Evolutionary conservation across 2,329 filamentous ascomycete genomes (phyloP), one percentile per base, ranked within the genome.

Genomic region (Thermothelomyces thermophilus): DNA sequence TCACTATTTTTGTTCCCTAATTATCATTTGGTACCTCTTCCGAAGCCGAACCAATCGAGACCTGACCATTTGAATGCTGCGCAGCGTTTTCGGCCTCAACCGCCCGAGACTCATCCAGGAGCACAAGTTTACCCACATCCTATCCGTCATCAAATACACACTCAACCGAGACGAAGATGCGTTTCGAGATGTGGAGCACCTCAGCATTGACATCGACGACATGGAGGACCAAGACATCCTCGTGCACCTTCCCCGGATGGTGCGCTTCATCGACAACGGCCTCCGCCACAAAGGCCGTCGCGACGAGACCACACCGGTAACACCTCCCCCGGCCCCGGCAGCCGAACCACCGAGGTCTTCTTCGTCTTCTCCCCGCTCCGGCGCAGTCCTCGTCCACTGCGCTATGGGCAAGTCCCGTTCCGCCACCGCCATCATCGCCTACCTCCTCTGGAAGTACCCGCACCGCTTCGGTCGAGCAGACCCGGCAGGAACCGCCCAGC

Each of bases 351-450:
- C n/a, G n/a, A n/a, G n/a, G n/a, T n/a, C n/a, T n/a, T n/a, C n/a
- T n/a, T n/a, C n/a, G n/a, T n/a, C n/a, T n/a, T n/a, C 19, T 10
- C n/a, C 43, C 11, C 6, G 42, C 1, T 19, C 33, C 7, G 70
- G 70, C 24, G 75, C 69, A 13, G 76, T 82, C 24, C 76, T 75
- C 49, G 77, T 82, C 9, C 74, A 78, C 70, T 95, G 93, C 75
- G 91, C 90, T 19, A 95, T 95, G 83, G 93, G 93, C 46, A 95
- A 94, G 70, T 96, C 90, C 30, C 87, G 93, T 52, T 97, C 91
- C 41, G 87, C 91, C 58, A 84, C 89, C 28, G 80, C 87, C 57
- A 78, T 88, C 48, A 78, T 94, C 51, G 91, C 93, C 54, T 97
- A 90, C 68, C 74, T 97, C 44, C 84, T 97, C 56, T 83, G 79